Conservation (phyloP, 768 basidiomycete species). For the Artomyces pyxidatus region DNA sequence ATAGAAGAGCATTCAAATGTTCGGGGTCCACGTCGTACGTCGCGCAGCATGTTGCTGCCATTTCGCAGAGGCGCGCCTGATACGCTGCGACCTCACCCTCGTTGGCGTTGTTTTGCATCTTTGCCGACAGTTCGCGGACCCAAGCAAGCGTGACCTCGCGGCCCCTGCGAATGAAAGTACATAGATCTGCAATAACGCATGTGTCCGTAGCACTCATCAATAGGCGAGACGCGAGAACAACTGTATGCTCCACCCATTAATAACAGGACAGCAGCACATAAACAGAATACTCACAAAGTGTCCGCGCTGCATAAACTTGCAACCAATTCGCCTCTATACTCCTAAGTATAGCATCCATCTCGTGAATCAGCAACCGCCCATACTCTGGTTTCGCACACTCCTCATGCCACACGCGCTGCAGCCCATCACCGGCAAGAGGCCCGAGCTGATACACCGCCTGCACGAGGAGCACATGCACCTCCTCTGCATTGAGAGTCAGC, state of each 20-base stretch:
- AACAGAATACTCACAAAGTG: too few species aligned
- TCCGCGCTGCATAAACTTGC: too few species aligned
- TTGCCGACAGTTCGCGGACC: not conserved
- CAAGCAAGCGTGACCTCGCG: conserved; percentile 4
- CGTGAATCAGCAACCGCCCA: conserved; percentile 27
- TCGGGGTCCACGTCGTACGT: conserved; percentile 4
- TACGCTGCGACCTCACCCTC: not conserved
- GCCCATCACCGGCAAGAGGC: conserved; percentile 10
- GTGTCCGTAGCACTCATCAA: too few species aligned
- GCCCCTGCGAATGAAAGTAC: conserved; percentile 1
- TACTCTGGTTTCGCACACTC: conserved; percentile 28
- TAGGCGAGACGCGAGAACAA: too few species aligned
- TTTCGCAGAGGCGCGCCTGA: conserved; percentile 1
- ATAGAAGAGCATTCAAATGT: not conserved
- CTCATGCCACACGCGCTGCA: conserved; percentile 30
- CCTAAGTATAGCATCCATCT: conserved; percentile 27
- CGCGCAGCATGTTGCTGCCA: conserved; percentile 5
- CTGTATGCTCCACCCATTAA: too few species aligned
- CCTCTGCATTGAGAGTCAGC: conserved; percentile 31
- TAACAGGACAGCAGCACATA: too few species aligned
- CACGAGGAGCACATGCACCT: conserved; percentile 33
- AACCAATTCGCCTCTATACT: conserved; percentile 36
- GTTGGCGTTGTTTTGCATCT: not conserved
- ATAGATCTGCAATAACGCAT: too few species aligned
- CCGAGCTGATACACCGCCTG: conserved; percentile 41